phyloP scores from a whole-genome alignment of 306 rosid genomes.

The Quercus aquifolioides region DNA sequence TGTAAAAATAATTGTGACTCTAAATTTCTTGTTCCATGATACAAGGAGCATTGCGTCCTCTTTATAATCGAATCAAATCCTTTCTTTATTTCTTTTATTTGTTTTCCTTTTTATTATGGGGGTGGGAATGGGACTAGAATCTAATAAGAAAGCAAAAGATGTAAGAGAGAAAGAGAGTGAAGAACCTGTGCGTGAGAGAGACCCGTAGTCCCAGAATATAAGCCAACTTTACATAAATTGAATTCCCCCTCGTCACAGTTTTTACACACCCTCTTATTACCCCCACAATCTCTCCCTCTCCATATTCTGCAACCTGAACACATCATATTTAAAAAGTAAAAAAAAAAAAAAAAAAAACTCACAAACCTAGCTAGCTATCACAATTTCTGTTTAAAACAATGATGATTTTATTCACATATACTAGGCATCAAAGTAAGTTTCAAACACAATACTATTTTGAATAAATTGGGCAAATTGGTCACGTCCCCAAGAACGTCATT shows the following conservation, averaged over 20 bases:
- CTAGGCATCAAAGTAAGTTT: too few species aligned
- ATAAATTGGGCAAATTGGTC: too few species aligned
- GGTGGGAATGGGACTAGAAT: slow-evolving; percentile 30
- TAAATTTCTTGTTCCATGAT: slow-evolving; percentile 25
- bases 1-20: too few species aligned
- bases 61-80: slow-evolving; percentile 66
- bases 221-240: slow-evolving; percentile 57
- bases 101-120: background rate
- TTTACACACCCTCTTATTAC: slow-evolving; percentile 88
- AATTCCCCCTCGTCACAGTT: slow-evolving; percentile 61
- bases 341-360: background rate
- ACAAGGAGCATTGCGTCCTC: slow-evolving; percentile 52
- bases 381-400: too few species aligned
- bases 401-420: too few species aligned
- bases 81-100: slow-evolving; percentile 12
- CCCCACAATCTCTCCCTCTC: slow-evolving; percentile 70
- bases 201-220: slow-evolving; percentile 91
- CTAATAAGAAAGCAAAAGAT: slow-evolving; percentile 17
- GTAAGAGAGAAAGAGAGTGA: slow-evolving; percentile 8
- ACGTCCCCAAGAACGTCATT: too few species aligned
- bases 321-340: background rate
- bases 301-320: slow-evolving; percentile 82
- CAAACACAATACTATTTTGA: too few species aligned
- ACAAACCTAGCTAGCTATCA: background rate
- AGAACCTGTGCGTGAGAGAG: slow-evolving; percentile 74